Evolutionary conservation across 768 basidiomycete species (phyloP).

Genomic region (Coprinopsis cinerea): DNA sequence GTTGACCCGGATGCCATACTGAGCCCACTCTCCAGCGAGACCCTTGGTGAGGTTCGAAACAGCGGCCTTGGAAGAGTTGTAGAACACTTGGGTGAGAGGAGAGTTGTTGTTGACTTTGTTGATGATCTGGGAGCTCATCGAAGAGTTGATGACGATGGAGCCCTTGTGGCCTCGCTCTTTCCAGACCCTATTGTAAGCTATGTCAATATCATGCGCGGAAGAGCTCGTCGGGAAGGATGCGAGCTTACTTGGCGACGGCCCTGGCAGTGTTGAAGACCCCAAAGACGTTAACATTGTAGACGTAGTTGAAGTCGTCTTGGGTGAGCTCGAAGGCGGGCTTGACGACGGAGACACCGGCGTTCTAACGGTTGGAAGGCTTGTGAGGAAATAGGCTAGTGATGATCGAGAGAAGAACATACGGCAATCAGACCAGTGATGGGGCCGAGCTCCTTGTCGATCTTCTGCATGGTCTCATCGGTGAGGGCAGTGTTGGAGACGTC

Average conservation of each 20-base stretch:
- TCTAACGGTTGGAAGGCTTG: constrained; percentile 26
- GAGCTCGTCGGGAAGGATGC: not conserved
- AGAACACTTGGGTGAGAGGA: constrained; percentile 52
- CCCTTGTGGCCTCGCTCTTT: constrained; percentile 29
- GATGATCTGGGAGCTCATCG: constrained; percentile 65
- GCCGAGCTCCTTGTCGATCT: constrained; percentile 45
- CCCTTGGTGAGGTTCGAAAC: constrained; percentile 51
- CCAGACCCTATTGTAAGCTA: constrained; percentile 35
- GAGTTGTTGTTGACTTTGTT: constrained; percentile 41
- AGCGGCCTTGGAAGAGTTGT: constrained; percentile 67
- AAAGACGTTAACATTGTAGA: constrained; percentile 56
- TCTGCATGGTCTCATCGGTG: constrained; percentile 37
- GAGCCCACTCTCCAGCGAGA: constrained; percentile 60
- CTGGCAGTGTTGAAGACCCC: constrained; percentile 62
- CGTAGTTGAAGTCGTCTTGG: constrained; percentile 46
- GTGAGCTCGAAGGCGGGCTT: constrained; percentile 57
- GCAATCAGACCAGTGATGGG: constrained; percentile 51
- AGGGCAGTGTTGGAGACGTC: constrained; percentile 47
- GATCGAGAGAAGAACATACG: constrained; percentile 23
- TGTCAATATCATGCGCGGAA: not conserved
- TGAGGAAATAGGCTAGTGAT: not conserved
- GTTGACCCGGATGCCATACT: constrained; percentile 49
- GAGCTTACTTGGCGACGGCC: constrained; percentile 46
- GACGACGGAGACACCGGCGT: constrained; percentile 57
- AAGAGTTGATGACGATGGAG: constrained; percentile 59